These are phyloP conservation scores for Anastatica hierochuntica DNA, from an alignment of 345 rosid species.

Conservation along the genomic window DNA sequence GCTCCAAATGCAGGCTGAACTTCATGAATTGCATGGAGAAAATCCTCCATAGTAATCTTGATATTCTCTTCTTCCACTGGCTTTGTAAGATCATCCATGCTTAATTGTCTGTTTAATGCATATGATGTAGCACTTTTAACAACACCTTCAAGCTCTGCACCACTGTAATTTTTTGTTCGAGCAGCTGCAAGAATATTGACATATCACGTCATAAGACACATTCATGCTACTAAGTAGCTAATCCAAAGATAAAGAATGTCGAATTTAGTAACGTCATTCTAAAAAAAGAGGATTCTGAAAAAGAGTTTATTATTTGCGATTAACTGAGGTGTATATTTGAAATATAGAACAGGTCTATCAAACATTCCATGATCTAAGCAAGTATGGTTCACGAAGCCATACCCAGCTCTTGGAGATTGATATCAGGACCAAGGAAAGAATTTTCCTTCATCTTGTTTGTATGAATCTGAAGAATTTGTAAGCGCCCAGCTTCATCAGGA, in stretches of 20 bases:
- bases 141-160: constrained; percentile 99
- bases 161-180: constrained; percentile 93
- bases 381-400: constrained; percentile 16
- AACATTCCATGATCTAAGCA: constrained; percentile 3
- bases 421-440: constrained; percentile 84
- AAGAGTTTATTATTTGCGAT: neutral
- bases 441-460: constrained; percentile 97
- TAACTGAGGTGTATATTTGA: neutral
- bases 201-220: neutral
- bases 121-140: constrained; percentile 97
- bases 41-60: constrained; percentile 91
- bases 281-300: neutral
- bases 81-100: constrained; percentile 95
- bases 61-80: constrained; percentile 95
- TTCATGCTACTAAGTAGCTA: constrained; percentile 4
- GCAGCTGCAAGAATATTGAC: constrained; percentile 54
- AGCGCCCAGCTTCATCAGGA: constrained; percentile 96
- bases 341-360: neutral
- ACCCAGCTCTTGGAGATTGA: constrained; percentile 88
- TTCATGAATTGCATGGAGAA: constrained; percentile 68
- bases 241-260: neutral
- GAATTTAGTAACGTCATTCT: neutral
- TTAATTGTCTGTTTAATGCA: constrained; percentile 90
- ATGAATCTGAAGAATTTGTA: constrained; percentile 95
- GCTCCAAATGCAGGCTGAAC: constrained; percentile 94